Evolutionary conservation across 1,139 yeast species (phyloP).

Genomic region (Yamadazyma diddensiae): DNA sequence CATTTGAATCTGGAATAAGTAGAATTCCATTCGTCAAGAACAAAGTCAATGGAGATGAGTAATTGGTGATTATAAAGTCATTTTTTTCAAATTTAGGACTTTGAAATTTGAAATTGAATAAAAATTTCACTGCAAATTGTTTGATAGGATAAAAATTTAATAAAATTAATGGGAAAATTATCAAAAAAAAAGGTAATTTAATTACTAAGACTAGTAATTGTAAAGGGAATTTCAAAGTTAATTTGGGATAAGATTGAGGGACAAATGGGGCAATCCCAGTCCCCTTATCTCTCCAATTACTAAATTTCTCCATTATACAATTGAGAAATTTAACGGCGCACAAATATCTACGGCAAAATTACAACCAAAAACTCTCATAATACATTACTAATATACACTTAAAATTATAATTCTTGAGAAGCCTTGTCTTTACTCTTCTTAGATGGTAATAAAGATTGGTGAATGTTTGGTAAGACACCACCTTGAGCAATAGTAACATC

Average conservation of each 20-base stretch:
- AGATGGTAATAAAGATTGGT: constrained; percentile 93
- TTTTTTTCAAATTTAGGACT: constrained; percentile 25
- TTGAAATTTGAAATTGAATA: constrained; percentile 23
- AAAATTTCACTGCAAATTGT: constrained; percentile 19
- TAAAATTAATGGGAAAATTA: constrained; percentile 15
- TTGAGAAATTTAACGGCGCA: not conserved
- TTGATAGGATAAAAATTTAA: constrained; percentile 10
- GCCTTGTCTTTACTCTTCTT: constrained; percentile 77
- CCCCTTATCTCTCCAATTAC: constrained; percentile 73
- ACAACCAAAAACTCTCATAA: constrained; percentile 8
- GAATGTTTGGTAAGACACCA: constrained; percentile 97
- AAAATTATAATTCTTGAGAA: constrained; percentile 75
- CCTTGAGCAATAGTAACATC: constrained; percentile 83
- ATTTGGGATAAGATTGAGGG: constrained; percentile 36
- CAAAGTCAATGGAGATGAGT: constrained; percentile 52
- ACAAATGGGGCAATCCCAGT: constrained; percentile 81
- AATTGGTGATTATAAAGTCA: constrained; percentile 51
- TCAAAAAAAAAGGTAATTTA: constrained; percentile 27
- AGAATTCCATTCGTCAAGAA: constrained; percentile 27
- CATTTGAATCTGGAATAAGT: constrained; percentile 42
- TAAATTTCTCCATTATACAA: constrained; percentile 63
- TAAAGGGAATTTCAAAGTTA: constrained; percentile 7
- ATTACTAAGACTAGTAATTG: constrained; percentile 19
- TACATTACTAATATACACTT: constrained; percentile 10
- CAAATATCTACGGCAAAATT: not conserved